phyloP scores from a whole-genome alignment of 352 stramenopile genomes.

The Phytophthora vignae region DNA sequence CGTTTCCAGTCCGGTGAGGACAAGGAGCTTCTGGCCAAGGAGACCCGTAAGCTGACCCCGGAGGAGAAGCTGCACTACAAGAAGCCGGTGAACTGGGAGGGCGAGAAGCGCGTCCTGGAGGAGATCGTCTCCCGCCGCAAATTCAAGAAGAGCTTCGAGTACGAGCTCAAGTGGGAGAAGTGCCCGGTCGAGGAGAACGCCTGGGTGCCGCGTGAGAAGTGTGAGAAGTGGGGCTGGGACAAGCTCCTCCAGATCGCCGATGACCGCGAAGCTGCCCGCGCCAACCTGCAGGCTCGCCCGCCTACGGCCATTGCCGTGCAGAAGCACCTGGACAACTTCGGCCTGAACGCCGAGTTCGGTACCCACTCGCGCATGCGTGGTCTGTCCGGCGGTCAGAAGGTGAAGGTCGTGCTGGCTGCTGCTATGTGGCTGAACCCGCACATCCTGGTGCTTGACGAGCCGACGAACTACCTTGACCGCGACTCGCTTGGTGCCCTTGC shows the following conservation, averaged over 20 bases:
- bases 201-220: slow-evolving; percentile 93
- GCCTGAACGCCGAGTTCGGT: slow-evolving; percentile 96
- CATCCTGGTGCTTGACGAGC: slow-evolving; percentile 96
- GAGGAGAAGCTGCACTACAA: slow-evolving; percentile 96
- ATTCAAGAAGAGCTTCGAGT: slow-evolving; percentile 96
- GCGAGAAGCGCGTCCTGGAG: slow-evolving; percentile 91
- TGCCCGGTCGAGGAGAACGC: slow-evolving; percentile 95
- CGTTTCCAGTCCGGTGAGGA: slow-evolving; percentile 94
- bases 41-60: slow-evolving; percentile 90
- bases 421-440: slow-evolving; percentile 97
- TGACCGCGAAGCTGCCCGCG: slow-evolving; percentile 94
- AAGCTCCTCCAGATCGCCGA: slow-evolving; percentile 97
- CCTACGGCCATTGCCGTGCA: slow-evolving; percentile 96
- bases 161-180: slow-evolving; percentile 98
- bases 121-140: slow-evolving; percentile 93
- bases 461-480: slow-evolving; percentile 97
- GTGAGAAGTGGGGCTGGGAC: slow-evolving; percentile 98
- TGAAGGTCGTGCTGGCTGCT: slow-evolving; percentile 98
- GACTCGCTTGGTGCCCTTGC: slow-evolving; percentile 97
- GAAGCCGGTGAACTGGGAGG: slow-evolving; percentile 95
- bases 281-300: slow-evolving; percentile 94
- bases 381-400: slow-evolving; percentile 98
- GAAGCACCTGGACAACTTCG: slow-evolving; percentile 98
- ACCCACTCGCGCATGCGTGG: slow-evolving; percentile 98
- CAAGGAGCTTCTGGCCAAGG: slow-evolving; percentile 93